Evolutionary conservation across 169 alveolate genomes (phyloP).

Genomic region (Cryptosporidium viatorum): DNA sequence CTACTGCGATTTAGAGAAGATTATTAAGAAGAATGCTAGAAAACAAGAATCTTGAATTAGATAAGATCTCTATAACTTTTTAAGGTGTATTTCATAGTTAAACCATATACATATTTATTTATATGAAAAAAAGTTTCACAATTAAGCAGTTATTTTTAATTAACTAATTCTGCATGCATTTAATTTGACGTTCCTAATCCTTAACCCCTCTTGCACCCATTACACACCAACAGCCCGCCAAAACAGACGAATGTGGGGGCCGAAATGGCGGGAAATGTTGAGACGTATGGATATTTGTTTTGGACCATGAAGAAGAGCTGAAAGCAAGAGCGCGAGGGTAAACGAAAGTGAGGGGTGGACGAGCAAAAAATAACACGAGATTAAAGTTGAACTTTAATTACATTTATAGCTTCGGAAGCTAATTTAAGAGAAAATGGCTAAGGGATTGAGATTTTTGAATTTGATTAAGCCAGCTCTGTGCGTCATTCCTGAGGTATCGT

Average conservation of each 20-base stretch:
- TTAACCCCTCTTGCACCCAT: neutral
- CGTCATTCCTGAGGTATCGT: constrained; percentile 96
- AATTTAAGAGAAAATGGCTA: constrained; percentile 37
- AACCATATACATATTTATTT: neutral
- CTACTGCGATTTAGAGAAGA: constrained; percentile 35
- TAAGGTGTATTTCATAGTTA: neutral
- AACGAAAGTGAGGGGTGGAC: constrained; percentile 56
- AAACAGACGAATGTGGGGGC: neutral
- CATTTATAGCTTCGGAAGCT: neutral
- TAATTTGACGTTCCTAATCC: too few relatives aligned
- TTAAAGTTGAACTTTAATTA: neutral
- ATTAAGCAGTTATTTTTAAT: too few relatives aligned
- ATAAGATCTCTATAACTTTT: neutral
- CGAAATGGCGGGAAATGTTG: neutral
- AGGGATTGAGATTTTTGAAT: constrained; percentile 87
- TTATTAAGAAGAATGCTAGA: constrained; percentile 7
- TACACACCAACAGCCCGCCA: neutral
- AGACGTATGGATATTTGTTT: constrained; percentile 31
- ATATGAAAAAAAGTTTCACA: too few relatives aligned
- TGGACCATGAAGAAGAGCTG: constrained; percentile 35
- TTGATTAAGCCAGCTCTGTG: constrained; percentile 96
- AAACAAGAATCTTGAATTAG: neutral
- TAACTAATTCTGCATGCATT: too few relatives aligned
- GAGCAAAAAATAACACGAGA: constrained; percentile 5
- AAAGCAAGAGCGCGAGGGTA: constrained; percentile 25